phyloP scores from a whole-genome alignment of 2,329 filamentous ascomycete species.

The Xylaria sp. region DNA sequence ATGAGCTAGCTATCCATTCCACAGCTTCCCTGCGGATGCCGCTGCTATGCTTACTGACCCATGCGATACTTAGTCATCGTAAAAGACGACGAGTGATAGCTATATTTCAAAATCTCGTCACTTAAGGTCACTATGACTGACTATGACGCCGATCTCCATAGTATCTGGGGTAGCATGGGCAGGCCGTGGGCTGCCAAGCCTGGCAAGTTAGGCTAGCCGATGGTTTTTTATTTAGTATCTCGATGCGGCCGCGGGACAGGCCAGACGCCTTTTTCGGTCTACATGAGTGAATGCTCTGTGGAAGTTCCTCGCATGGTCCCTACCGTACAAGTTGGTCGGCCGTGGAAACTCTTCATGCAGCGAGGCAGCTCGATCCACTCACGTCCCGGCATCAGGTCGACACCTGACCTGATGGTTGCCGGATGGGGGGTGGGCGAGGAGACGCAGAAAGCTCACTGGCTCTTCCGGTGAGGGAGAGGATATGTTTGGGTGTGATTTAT shows the following conservation, averaged over 20 bases:
- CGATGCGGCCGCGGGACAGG: background rate
- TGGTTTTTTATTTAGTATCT: background rate
- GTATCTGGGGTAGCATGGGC: background rate
- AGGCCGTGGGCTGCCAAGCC: background rate
- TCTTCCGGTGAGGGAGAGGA: background rate
- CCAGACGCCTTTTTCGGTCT: background rate
- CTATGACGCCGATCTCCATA: background rate
- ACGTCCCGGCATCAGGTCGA: background rate
- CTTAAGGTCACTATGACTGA: too few relatives aligned
- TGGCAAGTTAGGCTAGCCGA: background rate
- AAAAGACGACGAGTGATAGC: background rate
- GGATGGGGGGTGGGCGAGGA: constrained; percentile 1
- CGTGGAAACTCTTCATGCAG: constrained; percentile 10
- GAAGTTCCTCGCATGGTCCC: background rate
- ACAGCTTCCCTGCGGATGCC: background rate
- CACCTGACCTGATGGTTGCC: constrained; percentile 17
- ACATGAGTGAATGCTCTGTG: background rate
- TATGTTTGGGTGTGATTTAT: constrained; percentile 27
- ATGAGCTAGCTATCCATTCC: background rate
- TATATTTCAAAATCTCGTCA: background rate
- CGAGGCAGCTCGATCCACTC: constrained; percentile 4
- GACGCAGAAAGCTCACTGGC: constrained; percentile 21
- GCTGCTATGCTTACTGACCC: background rate
- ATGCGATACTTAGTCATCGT: background rate
- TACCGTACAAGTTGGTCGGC: background rate